phyloP scores from a whole-genome alignment of 2,329 filamentous ascomycete genomes.

The Cryphonectria carpinicola region DNA sequence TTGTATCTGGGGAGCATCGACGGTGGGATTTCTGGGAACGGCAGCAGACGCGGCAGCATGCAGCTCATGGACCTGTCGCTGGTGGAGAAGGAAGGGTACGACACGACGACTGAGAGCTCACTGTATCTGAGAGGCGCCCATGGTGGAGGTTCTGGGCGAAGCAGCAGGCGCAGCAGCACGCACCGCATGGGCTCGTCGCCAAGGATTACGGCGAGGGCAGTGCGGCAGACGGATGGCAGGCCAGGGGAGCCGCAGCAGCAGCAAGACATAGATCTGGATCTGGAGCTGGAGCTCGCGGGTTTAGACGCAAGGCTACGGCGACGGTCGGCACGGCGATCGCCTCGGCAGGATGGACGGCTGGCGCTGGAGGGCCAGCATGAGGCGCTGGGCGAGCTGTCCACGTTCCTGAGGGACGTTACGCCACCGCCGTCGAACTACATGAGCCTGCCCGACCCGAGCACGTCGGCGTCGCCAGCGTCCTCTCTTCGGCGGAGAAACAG shows the following conservation, averaged over 20 bases:
- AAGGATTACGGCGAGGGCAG: slow-evolving; percentile 25
- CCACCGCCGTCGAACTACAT: slow-evolving; percentile 56
- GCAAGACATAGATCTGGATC: background rate
- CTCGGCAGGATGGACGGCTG: slow-evolving; percentile 12
- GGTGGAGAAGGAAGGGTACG: slow-evolving; percentile 11
- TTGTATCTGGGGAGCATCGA: slow-evolving; percentile 12
- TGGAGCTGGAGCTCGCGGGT: slow-evolving; percentile 2
- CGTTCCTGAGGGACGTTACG: slow-evolving; percentile 54
- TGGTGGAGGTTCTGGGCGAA: slow-evolving; percentile 5
- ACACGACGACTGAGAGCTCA: slow-evolving; percentile 18
- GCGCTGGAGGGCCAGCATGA: slow-evolving; percentile 30
- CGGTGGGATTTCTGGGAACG: background rate
- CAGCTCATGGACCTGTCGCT: background rate
- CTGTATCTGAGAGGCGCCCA: slow-evolving; percentile 15
- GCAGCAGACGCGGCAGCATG: background rate
- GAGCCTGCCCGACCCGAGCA: slow-evolving; percentile 44
- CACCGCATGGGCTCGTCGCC: slow-evolving; percentile 12
- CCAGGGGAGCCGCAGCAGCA: background rate
- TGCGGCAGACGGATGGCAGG: slow-evolving; percentile 27
- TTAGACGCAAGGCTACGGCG: slow-evolving; percentile 13
- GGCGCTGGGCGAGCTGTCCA: slow-evolving; percentile 43
- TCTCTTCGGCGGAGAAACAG: slow-evolving; percentile 15
- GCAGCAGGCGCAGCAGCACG: slow-evolving; percentile 6
- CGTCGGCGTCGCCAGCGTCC: slow-evolving; percentile 23
- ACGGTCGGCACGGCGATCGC: background rate